phyloP scores from a whole-genome alignment of 805 yeast genomes.

The baker's yeast (Saccharomyces cerevisiae) region DNA sequence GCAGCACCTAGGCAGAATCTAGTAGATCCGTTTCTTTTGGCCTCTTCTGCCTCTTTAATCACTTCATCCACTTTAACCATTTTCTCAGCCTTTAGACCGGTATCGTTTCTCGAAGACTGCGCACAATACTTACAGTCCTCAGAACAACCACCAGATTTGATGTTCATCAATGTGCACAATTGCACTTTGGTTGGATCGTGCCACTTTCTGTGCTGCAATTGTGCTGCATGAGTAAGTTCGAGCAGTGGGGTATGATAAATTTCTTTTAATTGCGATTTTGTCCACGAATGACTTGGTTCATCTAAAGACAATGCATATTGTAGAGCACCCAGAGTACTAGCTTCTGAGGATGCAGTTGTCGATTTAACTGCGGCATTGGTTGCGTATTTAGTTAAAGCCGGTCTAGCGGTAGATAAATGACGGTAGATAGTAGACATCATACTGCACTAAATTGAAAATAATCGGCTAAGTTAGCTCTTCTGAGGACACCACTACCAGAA shows the following conservation, averaged over 20 bases:
- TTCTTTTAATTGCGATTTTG: slow-evolving; percentile 47
- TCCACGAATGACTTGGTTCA: slow-evolving; percentile 41
- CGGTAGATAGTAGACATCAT: neutral
- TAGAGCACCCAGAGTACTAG: slow-evolving; percentile 3
- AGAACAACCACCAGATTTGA: slow-evolving; percentile 74
- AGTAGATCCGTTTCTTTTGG: slow-evolving; percentile 64
- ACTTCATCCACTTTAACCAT: slow-evolving; percentile 56
- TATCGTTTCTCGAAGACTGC: slow-evolving; percentile 59
- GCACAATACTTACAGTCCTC: slow-evolving; percentile 81
- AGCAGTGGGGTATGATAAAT: slow-evolving; percentile 60
- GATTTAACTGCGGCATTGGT: neutral
- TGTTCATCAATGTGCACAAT: slow-evolving; percentile 64
- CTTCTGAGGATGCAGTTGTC: neutral
- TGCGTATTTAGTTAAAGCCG: neutral
- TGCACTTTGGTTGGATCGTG: slow-evolving; percentile 68
- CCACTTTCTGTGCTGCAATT: slow-evolving; percentile 54
- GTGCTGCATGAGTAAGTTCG: slow-evolving; percentile 53
- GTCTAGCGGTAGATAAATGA: neutral
- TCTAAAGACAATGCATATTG: slow-evolving; percentile 27
- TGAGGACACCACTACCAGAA: neutral
- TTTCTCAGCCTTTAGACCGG: slow-evolving; percentile 66
- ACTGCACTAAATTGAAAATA: neutral
- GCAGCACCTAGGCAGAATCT: slow-evolving; percentile 84
- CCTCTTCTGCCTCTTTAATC: slow-evolving; percentile 51
- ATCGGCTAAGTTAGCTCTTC: neutral